Percentiles rank a stretch among this genome's conserved stretches.
Evolutionary conservation across 1,284 basidiomycete species (phyloP).

Genomic region (Pseudozyma tsukubaensis): DNA sequence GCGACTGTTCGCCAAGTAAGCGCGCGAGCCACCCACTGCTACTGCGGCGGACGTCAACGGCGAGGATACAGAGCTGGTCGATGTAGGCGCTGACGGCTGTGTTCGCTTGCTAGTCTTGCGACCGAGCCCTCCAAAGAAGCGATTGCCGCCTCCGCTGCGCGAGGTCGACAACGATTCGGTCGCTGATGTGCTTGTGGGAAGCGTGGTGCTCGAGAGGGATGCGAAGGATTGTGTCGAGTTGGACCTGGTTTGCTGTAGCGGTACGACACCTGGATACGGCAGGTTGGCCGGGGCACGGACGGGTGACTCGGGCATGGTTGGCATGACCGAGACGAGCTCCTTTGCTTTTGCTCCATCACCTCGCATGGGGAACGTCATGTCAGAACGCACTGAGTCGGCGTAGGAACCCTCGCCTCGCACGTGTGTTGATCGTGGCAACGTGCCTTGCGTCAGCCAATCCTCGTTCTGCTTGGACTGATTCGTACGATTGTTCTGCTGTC

Average conservation of each 20-base stretch:
- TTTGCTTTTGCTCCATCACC: slow-evolving; percentile 63
- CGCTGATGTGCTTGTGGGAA: slow-evolving; percentile 1
- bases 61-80: background rate
- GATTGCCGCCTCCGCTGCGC: slow-evolving; percentile 19
- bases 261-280: slow-evolving; percentile 52
- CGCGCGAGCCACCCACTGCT: slow-evolving; percentile 28
- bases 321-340: slow-evolving; percentile 50
- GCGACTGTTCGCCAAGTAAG: slow-evolving; percentile 32
- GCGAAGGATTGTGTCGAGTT: slow-evolving; percentile 35
- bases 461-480: slow-evolving; percentile 4
- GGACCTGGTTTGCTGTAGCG: slow-evolving; percentile 22
- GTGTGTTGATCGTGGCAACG: slow-evolving; percentile 31
- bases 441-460: slow-evolving; percentile 21
- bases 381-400: slow-evolving; percentile 58
- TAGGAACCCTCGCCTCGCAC: slow-evolving; percentile 49
- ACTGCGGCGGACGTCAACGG: slow-evolving; percentile 15
- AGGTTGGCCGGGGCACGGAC: slow-evolving; percentile 33
- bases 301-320: slow-evolving; percentile 49
- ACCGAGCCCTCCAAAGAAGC: slow-evolving; percentile 49
- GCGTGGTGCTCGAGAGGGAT: slow-evolving; percentile 5
- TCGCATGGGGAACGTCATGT: slow-evolving; percentile 63
- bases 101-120: slow-evolving; percentile 39
- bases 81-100: slow-evolving; percentile 10
- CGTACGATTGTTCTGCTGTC: slow-evolving; percentile 34
- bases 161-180: slow-evolving; percentile 14